Percentiles rank a stretch among this genome's conserved stretches.
Evolutionary conservation across 2,329 filamentous ascomycete species (phyloP).

Genomic region (Davidsoniella eucalypti): DNA sequence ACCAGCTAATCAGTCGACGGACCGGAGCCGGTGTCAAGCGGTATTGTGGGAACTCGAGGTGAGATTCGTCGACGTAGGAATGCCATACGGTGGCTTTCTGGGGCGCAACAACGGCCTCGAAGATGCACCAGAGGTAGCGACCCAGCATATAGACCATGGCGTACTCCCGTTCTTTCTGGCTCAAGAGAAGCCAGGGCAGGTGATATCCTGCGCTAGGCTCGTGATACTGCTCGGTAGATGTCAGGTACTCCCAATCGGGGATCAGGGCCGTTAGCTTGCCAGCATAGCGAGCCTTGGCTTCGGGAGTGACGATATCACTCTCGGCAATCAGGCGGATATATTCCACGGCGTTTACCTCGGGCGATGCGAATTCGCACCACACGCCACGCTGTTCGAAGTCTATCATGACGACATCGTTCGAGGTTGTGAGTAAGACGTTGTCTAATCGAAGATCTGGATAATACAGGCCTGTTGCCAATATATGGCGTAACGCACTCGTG

Average conservation of each 20-base stretch:
- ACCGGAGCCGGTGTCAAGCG: slow-evolving; percentile 29
- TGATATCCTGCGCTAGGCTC: slow-evolving; percentile 37
- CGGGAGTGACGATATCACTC: slow-evolving; percentile 28
- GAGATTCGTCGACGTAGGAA: slow-evolving; percentile 39
- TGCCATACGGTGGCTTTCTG: slow-evolving; percentile 41
- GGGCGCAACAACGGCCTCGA: slow-evolving; percentile 42
- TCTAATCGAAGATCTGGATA: slow-evolving; percentile 45
- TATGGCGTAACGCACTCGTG: slow-evolving; percentile 32
- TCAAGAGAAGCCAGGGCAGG: slow-evolving; percentile 38
- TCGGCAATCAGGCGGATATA: slow-evolving; percentile 37
- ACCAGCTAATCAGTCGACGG: slow-evolving; percentile 32
- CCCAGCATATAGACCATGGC: slow-evolving; percentile 48
- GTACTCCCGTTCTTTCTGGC: slow-evolving; percentile 33
- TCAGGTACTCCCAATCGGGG: slow-evolving; percentile 28
- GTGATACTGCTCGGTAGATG: slow-evolving; percentile 27
- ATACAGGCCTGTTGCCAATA: slow-evolving; percentile 22
- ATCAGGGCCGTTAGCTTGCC: slow-evolving; percentile 27
- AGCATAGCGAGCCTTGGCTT: slow-evolving; percentile 25
- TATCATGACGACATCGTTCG: slow-evolving; percentile 35
- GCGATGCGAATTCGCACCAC: slow-evolving; percentile 44
- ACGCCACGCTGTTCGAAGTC: slow-evolving; percentile 48
- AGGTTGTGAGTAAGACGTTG: slow-evolving; percentile 36
- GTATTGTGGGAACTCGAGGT: slow-evolving; percentile 39
- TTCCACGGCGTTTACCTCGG: slow-evolving; percentile 43
- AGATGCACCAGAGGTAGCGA: slow-evolving; percentile 44